Conservation (phyloP, 2,329 filamentous ascomycete genomes). For the Fusarium secorum region DNA sequence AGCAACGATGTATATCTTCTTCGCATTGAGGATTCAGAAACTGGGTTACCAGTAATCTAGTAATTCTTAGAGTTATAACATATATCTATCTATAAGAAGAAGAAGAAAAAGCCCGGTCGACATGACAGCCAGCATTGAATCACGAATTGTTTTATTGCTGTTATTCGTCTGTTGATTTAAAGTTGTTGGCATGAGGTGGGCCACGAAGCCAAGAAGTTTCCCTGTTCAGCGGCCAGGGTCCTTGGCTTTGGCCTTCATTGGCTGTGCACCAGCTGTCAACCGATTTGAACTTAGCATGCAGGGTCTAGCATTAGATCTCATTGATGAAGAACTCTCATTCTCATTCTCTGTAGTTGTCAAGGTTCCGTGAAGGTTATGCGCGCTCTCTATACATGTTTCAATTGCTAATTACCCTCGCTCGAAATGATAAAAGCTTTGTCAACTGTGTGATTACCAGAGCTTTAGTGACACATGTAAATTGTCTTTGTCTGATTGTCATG, state of each 20-base stretch:
- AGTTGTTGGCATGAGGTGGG: constrained; percentile 4
- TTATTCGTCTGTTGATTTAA: background rate
- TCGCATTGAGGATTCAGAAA: background rate
- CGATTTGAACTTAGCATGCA: background rate
- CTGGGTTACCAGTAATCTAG: too few relatives aligned
- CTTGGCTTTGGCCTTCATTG: background rate
- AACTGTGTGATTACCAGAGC: background rate
- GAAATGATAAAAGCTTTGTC: background rate
- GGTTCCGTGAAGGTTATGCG: background rate
- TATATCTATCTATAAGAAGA: too few relatives aligned
- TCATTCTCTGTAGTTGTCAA: background rate
- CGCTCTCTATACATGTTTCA: too few relatives aligned
- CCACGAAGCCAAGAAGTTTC: background rate
- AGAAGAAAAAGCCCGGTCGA: rapidly evolving
- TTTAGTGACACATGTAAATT: background rate
- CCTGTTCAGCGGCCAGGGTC: background rate
- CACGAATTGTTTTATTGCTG: background rate
- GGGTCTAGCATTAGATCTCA: background rate
- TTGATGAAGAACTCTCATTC: background rate
- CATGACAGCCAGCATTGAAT: background rate
- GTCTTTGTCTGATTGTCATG: background rate
- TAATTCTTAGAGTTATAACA: rapidly evolving
- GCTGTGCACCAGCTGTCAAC: background rate
- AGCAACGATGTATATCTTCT: background rate
- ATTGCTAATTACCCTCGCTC: background rate